Base-by-base conservation (phyloP, 805 yeast genomes). In the Schwanniomyces vanrijiae region DNA sequence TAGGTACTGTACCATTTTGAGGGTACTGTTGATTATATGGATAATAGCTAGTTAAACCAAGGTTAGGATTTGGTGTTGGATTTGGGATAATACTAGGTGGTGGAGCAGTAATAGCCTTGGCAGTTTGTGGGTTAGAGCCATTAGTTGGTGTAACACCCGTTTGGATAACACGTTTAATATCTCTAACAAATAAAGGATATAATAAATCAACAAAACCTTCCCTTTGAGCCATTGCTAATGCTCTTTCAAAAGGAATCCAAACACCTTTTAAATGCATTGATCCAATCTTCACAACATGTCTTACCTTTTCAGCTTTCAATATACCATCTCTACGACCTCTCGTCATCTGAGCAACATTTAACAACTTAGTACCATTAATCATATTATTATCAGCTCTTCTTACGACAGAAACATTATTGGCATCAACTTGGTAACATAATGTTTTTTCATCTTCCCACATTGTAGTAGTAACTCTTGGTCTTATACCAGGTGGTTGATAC, bases 361-460 rank as follows among this genome's bases (percentile, higher is more conserved):
- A 70, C 48, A 88, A 72, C 66, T 88, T 88, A 21, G 96, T 88
- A 42, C 96, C 96, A 61, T 88, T 88, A 64, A 88, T 83, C 88
- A 86, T 84, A 65, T 88, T 84, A 62, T 86, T 85, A 66, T 88
- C 94, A 25, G 90, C 94, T 59, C 96, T 77, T 55, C 96, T 77
- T 24, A 88, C 90, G 18, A 88, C 96, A 14, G 86, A 77, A 39
- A 87, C 86, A 47, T 88, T 87, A 52, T 85, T 82, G 48, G 90
- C 91, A 58, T 87, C 94, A 25, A 88, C 92, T 65, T 87, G 94
- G 69, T 87, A 88, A 61, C 94, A 88, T 44, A 88, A 66, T 0
- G 95, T 88, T 55, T 85, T 84, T 60, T 88, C 95, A 61, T 88
- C 95, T 60, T 88, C 94, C 96, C 96, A 88, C 79, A 85, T 80